Conservation (phyloP, 768 basidiomycete species). For the Rhizopogon rudus region DNA sequence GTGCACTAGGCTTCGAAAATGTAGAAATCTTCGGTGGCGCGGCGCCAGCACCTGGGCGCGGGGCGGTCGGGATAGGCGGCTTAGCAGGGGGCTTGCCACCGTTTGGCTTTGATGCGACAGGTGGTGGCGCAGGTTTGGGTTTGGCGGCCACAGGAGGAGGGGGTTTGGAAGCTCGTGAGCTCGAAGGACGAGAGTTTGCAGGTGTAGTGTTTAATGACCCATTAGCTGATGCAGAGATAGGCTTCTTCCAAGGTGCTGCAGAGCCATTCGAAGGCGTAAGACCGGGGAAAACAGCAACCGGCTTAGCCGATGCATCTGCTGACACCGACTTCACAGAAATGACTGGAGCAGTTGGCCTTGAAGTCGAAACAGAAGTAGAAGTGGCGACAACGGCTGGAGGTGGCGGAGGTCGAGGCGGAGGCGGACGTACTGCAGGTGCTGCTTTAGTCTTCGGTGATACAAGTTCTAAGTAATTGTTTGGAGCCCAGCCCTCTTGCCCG, state of each 20-base stretch:
- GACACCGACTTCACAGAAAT: slow-evolving; percentile 37
- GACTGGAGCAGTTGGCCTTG: slow-evolving; percentile 29
- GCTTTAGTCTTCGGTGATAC: slow-evolving; percentile 63
- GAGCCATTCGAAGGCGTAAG: slow-evolving; percentile 66
- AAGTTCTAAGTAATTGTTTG: slow-evolving; percentile 87
- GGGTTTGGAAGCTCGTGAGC: slow-evolving; percentile 43
- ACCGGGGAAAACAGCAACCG: slow-evolving; percentile 78
- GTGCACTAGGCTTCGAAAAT: slow-evolving; percentile 37
- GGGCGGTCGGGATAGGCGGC: slow-evolving; percentile 57
- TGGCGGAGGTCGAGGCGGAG: slow-evolving; percentile 46
- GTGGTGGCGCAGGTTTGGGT: slow-evolving; percentile 58
- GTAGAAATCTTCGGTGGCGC: slow-evolving; percentile 31
- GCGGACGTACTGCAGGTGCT: slow-evolving; percentile 65
- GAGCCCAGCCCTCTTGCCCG: slow-evolving; percentile 88
- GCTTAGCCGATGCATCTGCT: slow-evolving; percentile 66
- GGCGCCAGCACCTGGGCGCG: slow-evolving; percentile 43
- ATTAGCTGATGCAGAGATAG: slow-evolving; percentile 28
- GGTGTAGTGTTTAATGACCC: slow-evolving; percentile 35
- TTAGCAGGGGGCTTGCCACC: slow-evolving; percentile 48
- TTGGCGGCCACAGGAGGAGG: slow-evolving; percentile 62
- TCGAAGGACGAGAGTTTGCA: slow-evolving; percentile 45
- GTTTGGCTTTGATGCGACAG: slow-evolving; percentile 49
- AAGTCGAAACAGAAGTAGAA: slow-evolving; percentile 25
- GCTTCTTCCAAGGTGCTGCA: slow-evolving; percentile 70
- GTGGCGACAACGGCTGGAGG: slow-evolving; percentile 34